Percentiles rank a stretch among this genome's conserved stretches.
Evolutionary conservation across 1,139 yeast genomes (phyloP).

Genomic region (Debaryomyces nepalensis): DNA sequence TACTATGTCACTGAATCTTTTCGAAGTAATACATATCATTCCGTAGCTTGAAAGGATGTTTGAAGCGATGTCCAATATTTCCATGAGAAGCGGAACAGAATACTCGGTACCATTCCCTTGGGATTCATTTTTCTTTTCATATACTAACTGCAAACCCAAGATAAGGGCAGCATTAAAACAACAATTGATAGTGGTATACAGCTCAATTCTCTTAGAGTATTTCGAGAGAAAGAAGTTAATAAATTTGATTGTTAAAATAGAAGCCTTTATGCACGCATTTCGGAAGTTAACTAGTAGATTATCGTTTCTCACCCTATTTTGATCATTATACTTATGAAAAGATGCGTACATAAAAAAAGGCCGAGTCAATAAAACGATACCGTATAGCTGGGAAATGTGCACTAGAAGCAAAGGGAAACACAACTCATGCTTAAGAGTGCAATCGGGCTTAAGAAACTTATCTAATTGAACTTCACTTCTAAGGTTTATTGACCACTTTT

Average conservation of each 20-base stretch:
- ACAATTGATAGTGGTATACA: constrained; percentile 18
- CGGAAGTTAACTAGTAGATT: constrained; percentile 19
- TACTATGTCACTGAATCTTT: constrained; percentile 17
- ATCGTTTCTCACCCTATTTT: background rate
- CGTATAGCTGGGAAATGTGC: constrained; percentile 45
- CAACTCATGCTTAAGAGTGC: constrained; percentile 16
- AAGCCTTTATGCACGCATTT: constrained; percentile 21
- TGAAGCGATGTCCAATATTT: constrained; percentile 18
- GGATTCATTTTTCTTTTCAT: constrained; percentile 15
- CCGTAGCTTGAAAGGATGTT: constrained; percentile 18
- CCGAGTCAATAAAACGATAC: constrained; percentile 46
- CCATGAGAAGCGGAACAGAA: constrained; percentile 16
- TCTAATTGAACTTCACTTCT: constrained; percentile 29
- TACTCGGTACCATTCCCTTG: constrained; percentile 13
- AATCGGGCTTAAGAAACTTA: background rate
- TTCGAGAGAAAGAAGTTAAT: constrained; percentile 20
- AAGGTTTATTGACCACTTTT: constrained; percentile 42
- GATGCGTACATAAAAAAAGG: constrained; percentile 46
- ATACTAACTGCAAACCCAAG: constrained; percentile 16
- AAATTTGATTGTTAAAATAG: constrained; percentile 22
- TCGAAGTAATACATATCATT: constrained; percentile 15
- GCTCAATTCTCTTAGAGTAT: constrained; percentile 19
- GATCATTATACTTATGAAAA: background rate
- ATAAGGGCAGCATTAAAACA: constrained; percentile 19
- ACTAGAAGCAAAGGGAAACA: constrained; percentile 33